Base-by-base conservation (phyloP, 176 grass and related monocot genomes). In the Aegilops umbellulata region DNA sequence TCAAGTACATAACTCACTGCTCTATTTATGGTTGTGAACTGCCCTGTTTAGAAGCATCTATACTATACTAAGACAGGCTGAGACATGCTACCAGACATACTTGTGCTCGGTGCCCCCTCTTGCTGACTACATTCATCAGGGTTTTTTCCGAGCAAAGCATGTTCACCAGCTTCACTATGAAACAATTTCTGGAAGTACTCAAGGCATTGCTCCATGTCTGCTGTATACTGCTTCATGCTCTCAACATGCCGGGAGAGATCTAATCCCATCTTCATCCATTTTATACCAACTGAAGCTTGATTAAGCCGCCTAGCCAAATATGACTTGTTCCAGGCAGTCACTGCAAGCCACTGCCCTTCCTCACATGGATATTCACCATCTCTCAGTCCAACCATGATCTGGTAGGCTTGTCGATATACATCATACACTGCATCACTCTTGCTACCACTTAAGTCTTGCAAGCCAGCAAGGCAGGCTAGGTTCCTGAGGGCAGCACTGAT, bases 181-280 rank as follows among this genome's bases (percentile, higher is more conserved):
- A 60, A 91, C 42, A 86, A 41, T 65, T 84, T 96, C 84, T 87
- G 84, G 51, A 98, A 93, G 27, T 61, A 64, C 65, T 78, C 86
- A 82, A 91, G 82, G 86, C 31, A 87, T 84, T 90, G 80, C 84
- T 98, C 94, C 94, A 98, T 94, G 26, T 7, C 76, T 62, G 51
- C 53, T 79, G 86, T 75, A 77, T 85, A 76, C 60, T 84, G 64
- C 74, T 98, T 93, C 97, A 95, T 96, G 76, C 90, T 88, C 31
- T 92, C 90, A 39, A 95, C 67, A 80, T 92, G 90, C 42, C 87
- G 86, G 82, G 92, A 87, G 6, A 98, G 79, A 84, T 98, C 88
- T 86, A 98, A 81, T 22, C 90, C 91, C 83, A 92, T 83, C 80
- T 92, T 95, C 88, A 95, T 94, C 97, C 97, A 98, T 86, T 91